Conservation (phyloP, 2,329 filamentous ascomycete genomes). For the Ophiostoma sp. region DNA sequence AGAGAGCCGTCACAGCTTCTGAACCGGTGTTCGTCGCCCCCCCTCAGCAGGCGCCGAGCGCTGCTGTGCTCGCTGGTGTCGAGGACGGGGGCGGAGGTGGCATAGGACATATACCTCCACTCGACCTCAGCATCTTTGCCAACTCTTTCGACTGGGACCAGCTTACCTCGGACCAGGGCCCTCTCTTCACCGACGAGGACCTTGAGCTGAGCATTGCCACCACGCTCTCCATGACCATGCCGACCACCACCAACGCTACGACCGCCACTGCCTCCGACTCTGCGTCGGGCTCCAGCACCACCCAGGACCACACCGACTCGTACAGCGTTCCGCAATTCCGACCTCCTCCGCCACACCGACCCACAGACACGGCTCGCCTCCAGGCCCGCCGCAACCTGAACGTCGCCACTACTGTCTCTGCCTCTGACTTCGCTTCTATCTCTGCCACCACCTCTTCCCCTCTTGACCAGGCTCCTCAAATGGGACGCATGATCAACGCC, state of each 20-base stretch:
- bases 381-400: neutral
- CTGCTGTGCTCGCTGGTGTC: conserved; percentile 16
- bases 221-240: conserved; percentile 13
- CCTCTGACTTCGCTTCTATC: too few species aligned
- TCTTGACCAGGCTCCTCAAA: neutral
- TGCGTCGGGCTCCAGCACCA: neutral
- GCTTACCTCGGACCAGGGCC: conserved; percentile 11
- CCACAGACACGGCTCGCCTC: neutral
- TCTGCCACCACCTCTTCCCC: neutral
- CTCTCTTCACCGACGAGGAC: conserved; percentile 23
- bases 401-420: neutral
- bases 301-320: neutral
- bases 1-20: conserved; percentile 19
- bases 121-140: conserved; percentile 10
- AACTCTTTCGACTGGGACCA: conserved; percentile 27
- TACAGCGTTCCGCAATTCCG: conserved; percentile 21
- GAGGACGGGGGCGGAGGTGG: conserved; percentile 16
- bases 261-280: neutral
- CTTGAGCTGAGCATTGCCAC: conserved; percentile 22
- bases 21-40: conserved; percentile 20
- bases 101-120: neutral
- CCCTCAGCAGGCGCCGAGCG: neutral
- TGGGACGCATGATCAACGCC: conserved; percentile 4
- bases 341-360: conserved; percentile 14
- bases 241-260: neutral